Conservation (phyloP, 148 eudicot genomes). For the Cornus controversa region DNA sequence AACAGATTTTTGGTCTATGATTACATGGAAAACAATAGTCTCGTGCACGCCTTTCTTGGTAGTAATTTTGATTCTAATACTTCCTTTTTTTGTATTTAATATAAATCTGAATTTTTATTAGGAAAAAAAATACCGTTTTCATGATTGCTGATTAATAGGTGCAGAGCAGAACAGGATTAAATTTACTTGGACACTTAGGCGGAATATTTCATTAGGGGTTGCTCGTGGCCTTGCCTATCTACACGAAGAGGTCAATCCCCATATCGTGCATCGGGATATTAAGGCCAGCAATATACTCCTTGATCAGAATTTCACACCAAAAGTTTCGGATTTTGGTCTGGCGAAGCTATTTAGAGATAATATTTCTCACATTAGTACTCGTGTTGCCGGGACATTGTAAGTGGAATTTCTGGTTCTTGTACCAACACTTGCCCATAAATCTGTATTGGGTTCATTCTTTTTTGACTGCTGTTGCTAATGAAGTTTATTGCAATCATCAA, state of each 20-base stretch:
- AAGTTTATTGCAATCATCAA: constrained; percentile 2
- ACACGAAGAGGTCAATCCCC: constrained; percentile 56
- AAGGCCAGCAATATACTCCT: constrained; percentile 61
- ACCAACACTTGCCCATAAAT: not conserved
- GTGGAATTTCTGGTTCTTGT: constrained; percentile 6
- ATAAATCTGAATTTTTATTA: too few species aligned
- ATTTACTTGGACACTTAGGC: constrained; percentile 48
- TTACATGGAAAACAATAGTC: constrained; percentile 66
- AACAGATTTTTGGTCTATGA: constrained; percentile 59
- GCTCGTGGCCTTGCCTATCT: constrained; percentile 57
- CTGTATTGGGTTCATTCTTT: not conserved
- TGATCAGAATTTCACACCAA: constrained; percentile 52
- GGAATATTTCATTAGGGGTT: constrained; percentile 38
- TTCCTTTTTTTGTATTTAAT: not conserved
- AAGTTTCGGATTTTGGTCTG: constrained; percentile 64
- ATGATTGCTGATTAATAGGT: constrained; percentile 25
- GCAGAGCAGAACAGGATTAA: constrained; percentile 34
- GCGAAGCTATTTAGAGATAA: constrained; percentile 44
- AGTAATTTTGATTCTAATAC: constrained; percentile 5
- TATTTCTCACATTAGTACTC: constrained; percentile 53
- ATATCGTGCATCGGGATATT: constrained; percentile 58
- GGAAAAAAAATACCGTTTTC: too few species aligned
- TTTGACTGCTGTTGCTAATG: not conserved
- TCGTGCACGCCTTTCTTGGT: constrained; percentile 57
- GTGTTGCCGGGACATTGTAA: constrained; percentile 77